Conservation (phyloP, 768 basidiomycete species). For the Collybia sordida region DNA sequence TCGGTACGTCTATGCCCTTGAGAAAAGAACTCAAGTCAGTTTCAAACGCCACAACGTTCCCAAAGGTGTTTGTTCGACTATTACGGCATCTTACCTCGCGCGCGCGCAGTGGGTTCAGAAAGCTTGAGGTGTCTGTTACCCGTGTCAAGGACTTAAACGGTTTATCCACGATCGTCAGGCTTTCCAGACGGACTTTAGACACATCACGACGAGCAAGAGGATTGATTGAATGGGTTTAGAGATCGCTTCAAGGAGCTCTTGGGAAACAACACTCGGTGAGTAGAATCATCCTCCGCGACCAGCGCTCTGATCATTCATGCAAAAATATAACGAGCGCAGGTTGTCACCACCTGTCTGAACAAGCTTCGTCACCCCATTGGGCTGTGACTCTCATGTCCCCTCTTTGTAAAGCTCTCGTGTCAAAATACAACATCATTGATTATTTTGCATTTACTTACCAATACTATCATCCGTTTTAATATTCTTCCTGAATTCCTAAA, state of each 20-base stretch:
- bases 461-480: too few relatives aligned
- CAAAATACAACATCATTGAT: too few relatives aligned
- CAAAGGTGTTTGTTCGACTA: slow-evolving; percentile 59
- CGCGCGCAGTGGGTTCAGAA: slow-evolving; percentile 66
- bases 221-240: slow-evolving; percentile 35
- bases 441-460: not conserved
- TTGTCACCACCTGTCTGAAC: slow-evolving; percentile 13
- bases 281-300: not conserved
- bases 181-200: slow-evolving; percentile 60
- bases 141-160: slow-evolving; percentile 64
- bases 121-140: slow-evolving; percentile 61
- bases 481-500: too few relatives aligned
- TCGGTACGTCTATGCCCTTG: slow-evolving; percentile 26
- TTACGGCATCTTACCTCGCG: slow-evolving; percentile 73
- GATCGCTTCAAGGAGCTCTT: slow-evolving; percentile 45
- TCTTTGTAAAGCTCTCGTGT: not conserved
- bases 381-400: not conserved
- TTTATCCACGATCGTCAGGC: slow-evolving; percentile 63
- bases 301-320: not conserved
- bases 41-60: not conserved
- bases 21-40: not conserved
- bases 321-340: slow-evolving; percentile 16
- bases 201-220: slow-evolving; percentile 36
- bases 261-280: slow-evolving; percentile 39
- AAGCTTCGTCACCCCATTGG: not conserved